phyloP scores from a whole-genome alignment of 192 early-diverging fungal genomes.

The Entomortierella beljakovae region DNA sequence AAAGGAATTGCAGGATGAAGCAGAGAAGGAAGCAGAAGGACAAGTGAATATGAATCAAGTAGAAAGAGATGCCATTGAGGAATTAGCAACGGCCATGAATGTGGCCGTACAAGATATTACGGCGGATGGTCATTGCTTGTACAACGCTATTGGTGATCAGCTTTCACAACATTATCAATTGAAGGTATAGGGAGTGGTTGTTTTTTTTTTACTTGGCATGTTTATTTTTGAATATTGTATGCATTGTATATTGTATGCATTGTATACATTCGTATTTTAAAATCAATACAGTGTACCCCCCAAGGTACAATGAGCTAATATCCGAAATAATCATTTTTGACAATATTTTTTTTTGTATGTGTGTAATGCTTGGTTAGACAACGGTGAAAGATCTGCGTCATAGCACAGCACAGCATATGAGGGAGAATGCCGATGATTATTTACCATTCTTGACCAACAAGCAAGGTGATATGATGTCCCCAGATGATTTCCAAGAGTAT shows the following conservation, averaged over 20 bases:
- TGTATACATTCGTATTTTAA: too few relatives aligned
- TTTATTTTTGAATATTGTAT: background rate
- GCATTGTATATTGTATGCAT: too few relatives aligned
- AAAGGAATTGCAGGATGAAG: slow-evolving; percentile 76
- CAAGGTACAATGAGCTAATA: too few relatives aligned
- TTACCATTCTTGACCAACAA: slow-evolving; percentile 88
- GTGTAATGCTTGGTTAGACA: too few relatives aligned
- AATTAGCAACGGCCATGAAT: slow-evolving; percentile 65
- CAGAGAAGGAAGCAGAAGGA: slow-evolving; percentile 77
- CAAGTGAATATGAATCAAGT: slow-evolving; percentile 80
- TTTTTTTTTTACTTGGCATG: background rate
- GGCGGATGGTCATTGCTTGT: slow-evolving; percentile 95
- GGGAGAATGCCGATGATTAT: slow-evolving; percentile 85
- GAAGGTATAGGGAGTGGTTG: slow-evolving; percentile 25
- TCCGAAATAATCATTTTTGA: too few relatives aligned
- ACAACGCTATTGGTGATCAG: slow-evolving; percentile 92
- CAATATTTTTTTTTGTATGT: too few relatives aligned
- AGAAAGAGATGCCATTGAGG: slow-evolving; percentile 76
- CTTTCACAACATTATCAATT: slow-evolving; percentile 64
- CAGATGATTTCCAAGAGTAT: slow-evolving; percentile 79
- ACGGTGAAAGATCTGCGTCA: slow-evolving; percentile 75
- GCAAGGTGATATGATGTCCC: slow-evolving; percentile 75
- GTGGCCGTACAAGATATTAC: slow-evolving; percentile 76
- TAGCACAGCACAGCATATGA: slow-evolving; percentile 84
- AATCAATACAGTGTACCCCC: too few relatives aligned